Conservation (phyloP, 1,284 basidiomycete species). For the Austropuccinia psidii region DNA sequence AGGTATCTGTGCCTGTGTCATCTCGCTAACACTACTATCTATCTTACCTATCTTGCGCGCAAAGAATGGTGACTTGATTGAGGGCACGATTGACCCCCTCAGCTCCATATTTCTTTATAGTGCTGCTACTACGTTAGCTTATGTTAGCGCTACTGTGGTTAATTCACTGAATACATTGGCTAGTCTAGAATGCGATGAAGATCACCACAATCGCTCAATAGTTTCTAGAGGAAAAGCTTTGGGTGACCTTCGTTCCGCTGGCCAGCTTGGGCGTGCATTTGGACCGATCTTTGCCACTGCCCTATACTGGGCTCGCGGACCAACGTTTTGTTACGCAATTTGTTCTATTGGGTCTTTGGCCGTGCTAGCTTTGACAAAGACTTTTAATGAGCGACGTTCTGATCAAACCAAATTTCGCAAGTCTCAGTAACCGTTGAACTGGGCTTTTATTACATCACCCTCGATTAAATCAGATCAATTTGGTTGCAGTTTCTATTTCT, state of each 20-base stretch:
- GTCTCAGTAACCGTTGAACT: too few relatives aligned
- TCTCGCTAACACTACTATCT: constrained; percentile 62
- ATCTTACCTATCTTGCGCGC: constrained; percentile 56
- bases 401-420: too few relatives aligned
- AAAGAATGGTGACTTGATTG: not conserved
- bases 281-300: constrained; percentile 70
- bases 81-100: constrained; percentile 5
- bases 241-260: constrained; percentile 73
- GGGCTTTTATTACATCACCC: too few relatives aligned
- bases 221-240: constrained; percentile 50
- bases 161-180: constrained; percentile 77
- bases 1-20: constrained; percentile 63
- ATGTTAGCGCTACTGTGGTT: constrained; percentile 84
- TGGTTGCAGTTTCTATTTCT: too few relatives aligned
- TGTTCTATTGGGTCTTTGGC: constrained; percentile 5
- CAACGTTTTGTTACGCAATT: constrained; percentile 22
- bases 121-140: constrained; percentile 71
- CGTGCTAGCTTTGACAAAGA: not conserved
- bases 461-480: too few relatives aligned
- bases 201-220: constrained; percentile 53
- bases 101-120: constrained; percentile 59
- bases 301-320: constrained; percentile 33
- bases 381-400: too few relatives aligned
- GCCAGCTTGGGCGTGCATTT: constrained; percentile 78
- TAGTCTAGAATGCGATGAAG: constrained; percentile 70